These are phyloP conservation scores for Pichia sp. DNA, from an alignment of 1,139 yeast species.

Conservation along the genomic window DNA sequence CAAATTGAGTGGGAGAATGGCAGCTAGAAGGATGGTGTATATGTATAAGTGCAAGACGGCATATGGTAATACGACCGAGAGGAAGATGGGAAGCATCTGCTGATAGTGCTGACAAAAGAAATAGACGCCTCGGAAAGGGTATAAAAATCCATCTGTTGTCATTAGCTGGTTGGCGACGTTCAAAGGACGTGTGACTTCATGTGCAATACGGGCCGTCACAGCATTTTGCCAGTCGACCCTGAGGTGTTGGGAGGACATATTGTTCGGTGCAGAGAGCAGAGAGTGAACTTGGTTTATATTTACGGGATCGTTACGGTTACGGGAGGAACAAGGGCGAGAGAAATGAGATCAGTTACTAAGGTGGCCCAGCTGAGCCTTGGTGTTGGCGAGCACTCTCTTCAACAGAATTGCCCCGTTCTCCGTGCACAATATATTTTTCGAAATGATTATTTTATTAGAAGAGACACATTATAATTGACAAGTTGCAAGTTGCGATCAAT, in stretches of 20 bases:
- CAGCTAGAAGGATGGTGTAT: slow-evolving; percentile 14
- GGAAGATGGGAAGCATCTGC: slow-evolving; percentile 20
- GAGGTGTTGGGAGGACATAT: too few species aligned
- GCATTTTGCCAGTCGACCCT: slow-evolving; percentile 18
- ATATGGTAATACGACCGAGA: slow-evolving; percentile 19
- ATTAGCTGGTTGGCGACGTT: slow-evolving; percentile 13
- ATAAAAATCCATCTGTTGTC: slow-evolving; percentile 14
- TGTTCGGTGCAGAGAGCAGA: not conserved
- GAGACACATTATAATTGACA: slow-evolving; percentile 9
- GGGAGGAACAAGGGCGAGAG: too few species aligned
- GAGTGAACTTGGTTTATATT: too few species aligned
- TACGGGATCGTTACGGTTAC: too few species aligned
- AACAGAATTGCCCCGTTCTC: too few species aligned
- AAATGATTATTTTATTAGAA: slow-evolving; percentile 10
- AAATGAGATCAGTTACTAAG: too few species aligned
- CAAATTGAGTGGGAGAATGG: slow-evolving; percentile 21
- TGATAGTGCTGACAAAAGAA: slow-evolving; percentile 19
- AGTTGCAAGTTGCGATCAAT: too few species aligned
- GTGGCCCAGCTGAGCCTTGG: not conserved
- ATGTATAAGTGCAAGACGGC: slow-evolving; percentile 16
- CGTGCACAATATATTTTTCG: too few species aligned
- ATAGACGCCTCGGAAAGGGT: slow-evolving; percentile 21
- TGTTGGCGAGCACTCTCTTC: too few species aligned
- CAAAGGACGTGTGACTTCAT: slow-evolving; percentile 20
- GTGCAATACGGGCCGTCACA: slow-evolving; percentile 13